A percentile compares a stretch with the other conserved stretches of the same genome.
phyloP scores from a whole-genome alignment of 2,329 filamentous ascomycete genomes.

The Arthrinium puccinioides region DNA sequence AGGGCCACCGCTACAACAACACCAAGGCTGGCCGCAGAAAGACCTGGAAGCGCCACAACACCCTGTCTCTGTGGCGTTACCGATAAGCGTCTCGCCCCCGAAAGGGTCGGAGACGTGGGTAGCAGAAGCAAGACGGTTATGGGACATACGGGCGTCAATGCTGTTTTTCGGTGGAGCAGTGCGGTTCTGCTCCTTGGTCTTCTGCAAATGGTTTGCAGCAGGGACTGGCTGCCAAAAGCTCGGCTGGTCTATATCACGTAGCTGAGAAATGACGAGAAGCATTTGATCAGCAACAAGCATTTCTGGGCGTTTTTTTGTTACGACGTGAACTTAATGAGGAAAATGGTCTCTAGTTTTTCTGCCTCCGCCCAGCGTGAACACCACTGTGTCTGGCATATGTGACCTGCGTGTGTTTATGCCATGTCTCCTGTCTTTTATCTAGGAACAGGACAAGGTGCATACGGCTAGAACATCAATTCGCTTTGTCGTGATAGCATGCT shows the following conservation, averaged over 20 bases:
- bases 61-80: constrained; percentile 97
- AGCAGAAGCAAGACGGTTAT: constrained; percentile 13
- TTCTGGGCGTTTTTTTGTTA: constrained; percentile 1
- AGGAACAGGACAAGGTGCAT: too few relatives aligned
- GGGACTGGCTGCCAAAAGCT: constrained; percentile 22
- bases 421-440: too few relatives aligned
- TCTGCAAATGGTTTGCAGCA: constrained; percentile 20
- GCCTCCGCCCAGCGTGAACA: too few relatives aligned
- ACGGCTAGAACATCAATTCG: too few relatives aligned
- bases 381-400: too few relatives aligned
- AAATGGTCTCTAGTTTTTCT: too few relatives aligned
- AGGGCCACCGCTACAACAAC: constrained; percentile 99
- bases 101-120: too few relatives aligned
- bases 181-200: constrained; percentile 21
- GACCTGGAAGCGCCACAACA: constrained; percentile 99
- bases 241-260: constrained; percentile 24
- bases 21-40: constrained; percentile 94
- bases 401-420: too few relatives aligned
- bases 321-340: too few relatives aligned
- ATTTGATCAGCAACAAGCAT: constrained; percentile 9
- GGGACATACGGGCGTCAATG: constrained; percentile 15
- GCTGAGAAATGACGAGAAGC: constrained; percentile 21
- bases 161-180: constrained; percentile 21
- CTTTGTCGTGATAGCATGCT: too few relatives aligned
- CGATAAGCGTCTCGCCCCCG: constrained; percentile 50